Conservation (phyloP, 2,329 filamentous ascomycete species). For the Dactylellina parvicollis region DNA sequence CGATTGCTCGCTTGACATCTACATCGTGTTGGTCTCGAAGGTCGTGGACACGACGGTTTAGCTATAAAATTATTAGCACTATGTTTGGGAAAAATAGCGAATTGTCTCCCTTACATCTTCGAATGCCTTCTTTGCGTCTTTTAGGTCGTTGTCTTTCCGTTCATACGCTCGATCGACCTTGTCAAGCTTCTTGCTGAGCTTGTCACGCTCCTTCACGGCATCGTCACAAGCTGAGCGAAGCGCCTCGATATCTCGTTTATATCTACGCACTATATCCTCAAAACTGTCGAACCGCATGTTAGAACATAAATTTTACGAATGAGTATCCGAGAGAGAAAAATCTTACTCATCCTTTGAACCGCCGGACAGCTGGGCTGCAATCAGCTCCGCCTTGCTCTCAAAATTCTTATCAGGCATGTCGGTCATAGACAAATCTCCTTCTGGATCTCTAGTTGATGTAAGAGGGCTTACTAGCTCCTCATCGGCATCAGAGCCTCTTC, state of each 20-base stretch:
- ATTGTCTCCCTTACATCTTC: constrained; percentile 35
- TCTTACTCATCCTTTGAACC: constrained; percentile 47
- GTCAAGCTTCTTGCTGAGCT: constrained; percentile 51
- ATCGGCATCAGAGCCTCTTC: constrained; percentile 27
- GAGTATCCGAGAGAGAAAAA: neutral
- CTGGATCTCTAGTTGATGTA: constrained; percentile 25
- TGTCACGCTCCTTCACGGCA: constrained; percentile 44
- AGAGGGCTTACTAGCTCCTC: constrained; percentile 33
- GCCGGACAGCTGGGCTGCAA: constrained; percentile 37
- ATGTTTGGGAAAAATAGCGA: neutral
- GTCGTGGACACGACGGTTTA: constrained; percentile 39
- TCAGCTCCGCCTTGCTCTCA: constrained; percentile 40
- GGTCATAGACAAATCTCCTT: constrained; percentile 47
- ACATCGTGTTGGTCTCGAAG: constrained; percentile 49
- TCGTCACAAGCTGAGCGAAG: constrained; percentile 45
- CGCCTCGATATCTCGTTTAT: constrained; percentile 43
- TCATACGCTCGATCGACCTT: constrained; percentile 43
- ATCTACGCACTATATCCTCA: constrained; percentile 44
- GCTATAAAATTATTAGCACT: constrained; percentile 27
- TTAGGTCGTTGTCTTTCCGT: constrained; percentile 47
- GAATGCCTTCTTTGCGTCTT: constrained; percentile 49
- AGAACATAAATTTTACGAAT: neutral
- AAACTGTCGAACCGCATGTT: constrained; percentile 16
- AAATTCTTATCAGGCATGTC: constrained; percentile 29
- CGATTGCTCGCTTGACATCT: constrained; percentile 47